phyloP scores from a whole-genome alignment of 768 basidiomycete species.

The Lactifluus hygrophoroides region DNA sequence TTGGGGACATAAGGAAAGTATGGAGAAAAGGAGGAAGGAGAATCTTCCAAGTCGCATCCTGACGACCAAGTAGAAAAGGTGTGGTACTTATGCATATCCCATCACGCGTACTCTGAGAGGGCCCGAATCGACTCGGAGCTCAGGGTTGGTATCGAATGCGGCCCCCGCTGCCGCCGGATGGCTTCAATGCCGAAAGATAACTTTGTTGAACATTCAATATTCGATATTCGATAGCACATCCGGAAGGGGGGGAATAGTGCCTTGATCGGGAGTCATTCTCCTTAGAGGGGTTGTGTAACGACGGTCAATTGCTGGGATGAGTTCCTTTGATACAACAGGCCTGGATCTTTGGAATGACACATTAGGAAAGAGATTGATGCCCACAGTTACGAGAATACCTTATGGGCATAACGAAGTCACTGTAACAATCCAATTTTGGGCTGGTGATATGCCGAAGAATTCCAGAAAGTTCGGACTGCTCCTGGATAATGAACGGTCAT shows the following conservation, averaged over 20 bases:
- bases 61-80: background rate
- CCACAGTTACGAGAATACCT: background rate
- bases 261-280: background rate
- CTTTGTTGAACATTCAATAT: background rate
- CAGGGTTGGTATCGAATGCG: background rate
- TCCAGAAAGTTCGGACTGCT: background rate
- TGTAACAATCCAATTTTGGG: background rate
- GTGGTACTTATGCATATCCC: background rate
- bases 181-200: no score
- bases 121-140: background rate
- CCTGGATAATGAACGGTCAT: background rate
- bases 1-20: background rate
- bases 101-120: background rate
- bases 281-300: background rate
- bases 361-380: background rate
- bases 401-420: background rate
- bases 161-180: background rate
- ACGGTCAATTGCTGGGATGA: background rate
- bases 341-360: background rate
- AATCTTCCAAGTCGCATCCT: background rate
- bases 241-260: background rate
- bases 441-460: background rate
- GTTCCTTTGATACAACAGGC: background rate
- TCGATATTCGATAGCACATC: background rate
- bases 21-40: background rate